Evolutionary conservation across 768 basidiomycete genomes (phyloP), one percentile per base, ranked within the genome.

Genomic region (Pleurotus tuoliensis): DNA sequence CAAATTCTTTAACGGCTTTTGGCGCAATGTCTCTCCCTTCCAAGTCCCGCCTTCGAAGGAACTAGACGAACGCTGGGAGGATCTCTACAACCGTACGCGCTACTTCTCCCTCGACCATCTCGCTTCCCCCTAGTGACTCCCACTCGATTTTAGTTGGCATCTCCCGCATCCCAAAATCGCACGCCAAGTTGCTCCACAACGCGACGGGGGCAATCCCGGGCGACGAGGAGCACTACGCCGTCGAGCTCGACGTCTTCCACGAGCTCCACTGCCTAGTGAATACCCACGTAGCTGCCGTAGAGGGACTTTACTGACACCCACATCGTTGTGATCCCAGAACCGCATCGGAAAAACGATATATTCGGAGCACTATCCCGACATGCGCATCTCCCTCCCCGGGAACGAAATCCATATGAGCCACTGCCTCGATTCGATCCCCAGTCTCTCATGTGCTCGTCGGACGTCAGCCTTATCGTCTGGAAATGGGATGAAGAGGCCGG

Each of bases 201-300:
- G 53, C 50, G 6, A 69, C 65, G 3, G 47, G 55, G 44, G 58
- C 62, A 5, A 64, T 68, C 15, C 56, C 58, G 5, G 62, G 58
- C n/a, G 63, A 66, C n/a, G 59, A 60, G 15, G 63, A 56, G 4
- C 58, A 64, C 40, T 68, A 34, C 1, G 30, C 11, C 12, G 59
- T 57, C 11, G 56, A 51, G 4, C 45, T 66, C 3, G 66, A 68
- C n/a, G 66, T 68, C 4, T 68, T 68, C 52, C 67, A 68, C 51
- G 59, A 67, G 43, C 53, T 68, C 8, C 67, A 68, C 52, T 65
- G 66, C 24, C 5, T 25, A 25, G 24, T 25, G 58, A 61, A 51
- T 41, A 55, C 47, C 46, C n/a, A 7, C 12, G 38, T 30, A 9
- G 1, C 47, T 11, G 0, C 4, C 7, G 30, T 34, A 34, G 4